A percentile compares a stretch with the other conserved stretches of the same genome.
Evolutionary conservation across 495 filamentous ascomycete genomes (phyloP).

Genomic region (Lasiosphaeris hirsuta): DNA sequence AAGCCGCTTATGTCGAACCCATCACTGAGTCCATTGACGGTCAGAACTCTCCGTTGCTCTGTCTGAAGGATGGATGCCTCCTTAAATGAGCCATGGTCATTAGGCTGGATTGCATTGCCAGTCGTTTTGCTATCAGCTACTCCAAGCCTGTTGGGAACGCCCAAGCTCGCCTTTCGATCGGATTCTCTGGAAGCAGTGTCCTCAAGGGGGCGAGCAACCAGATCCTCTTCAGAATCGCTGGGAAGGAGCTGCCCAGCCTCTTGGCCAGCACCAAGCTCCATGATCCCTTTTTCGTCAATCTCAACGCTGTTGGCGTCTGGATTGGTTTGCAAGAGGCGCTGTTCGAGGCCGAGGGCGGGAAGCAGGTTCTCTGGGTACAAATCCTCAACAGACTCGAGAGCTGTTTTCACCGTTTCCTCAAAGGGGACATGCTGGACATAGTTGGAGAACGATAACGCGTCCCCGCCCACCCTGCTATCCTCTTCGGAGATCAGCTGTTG

Average conservation of each 20-base stretch:
- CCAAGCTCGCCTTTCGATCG: too few relatives aligned
- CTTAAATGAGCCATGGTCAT: not conserved
- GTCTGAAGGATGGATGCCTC: not conserved
- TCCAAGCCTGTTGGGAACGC: too few relatives aligned
- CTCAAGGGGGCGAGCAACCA: not conserved
- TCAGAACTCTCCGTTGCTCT: not conserved
- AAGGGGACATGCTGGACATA: conserved; percentile 54
- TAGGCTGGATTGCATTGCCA: too few relatives aligned
- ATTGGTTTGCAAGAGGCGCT: conserved; percentile 22
- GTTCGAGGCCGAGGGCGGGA: conserved; percentile 41
- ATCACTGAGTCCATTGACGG: conserved; percentile 11
- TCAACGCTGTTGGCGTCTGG: conserved; percentile 34
- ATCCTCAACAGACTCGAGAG: conserved; percentile 79
- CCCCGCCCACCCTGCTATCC: conserved; percentile 44
- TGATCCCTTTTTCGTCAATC: conserved; percentile 45
- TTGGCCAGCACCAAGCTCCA: conserved; percentile 36
- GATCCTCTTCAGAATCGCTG: conserved; percentile 56
- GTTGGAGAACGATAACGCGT: conserved; percentile 55
- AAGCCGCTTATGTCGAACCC: conserved; percentile 26
- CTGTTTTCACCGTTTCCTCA: conserved; percentile 64
- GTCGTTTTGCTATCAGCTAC: too few relatives aligned
- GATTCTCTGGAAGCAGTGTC: not conserved
- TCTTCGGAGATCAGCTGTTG: conserved; percentile 61
- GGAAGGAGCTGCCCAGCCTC: conserved; percentile 42
- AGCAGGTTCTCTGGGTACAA: conserved; percentile 68